phyloP scores from a whole-genome alignment of 352 stramenopile species.

The Phytophthora foliorum region DNA sequence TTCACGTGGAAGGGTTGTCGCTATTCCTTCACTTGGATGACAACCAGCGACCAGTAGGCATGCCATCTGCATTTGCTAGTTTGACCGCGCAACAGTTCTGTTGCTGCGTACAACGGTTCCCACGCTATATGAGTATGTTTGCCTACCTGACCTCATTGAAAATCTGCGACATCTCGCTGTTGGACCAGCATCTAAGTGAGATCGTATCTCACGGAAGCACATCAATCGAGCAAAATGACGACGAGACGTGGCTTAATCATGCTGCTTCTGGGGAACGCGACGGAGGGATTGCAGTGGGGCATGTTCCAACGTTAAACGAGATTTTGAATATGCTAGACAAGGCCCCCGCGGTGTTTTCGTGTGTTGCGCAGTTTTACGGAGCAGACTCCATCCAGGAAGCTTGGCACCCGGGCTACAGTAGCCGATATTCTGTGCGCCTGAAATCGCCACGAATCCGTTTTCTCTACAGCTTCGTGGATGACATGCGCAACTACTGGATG shows the following conservation, averaged over 20 bases:
- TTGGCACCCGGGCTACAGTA: slow-evolving; percentile 88
- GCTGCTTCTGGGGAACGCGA: slow-evolving; percentile 20
- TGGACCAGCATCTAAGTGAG: slow-evolving; percentile 71
- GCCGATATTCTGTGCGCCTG: slow-evolving; percentile 74
- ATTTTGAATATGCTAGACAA: slow-evolving; percentile 61
- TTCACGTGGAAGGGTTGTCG: slow-evolving; percentile 76
- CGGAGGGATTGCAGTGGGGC: slow-evolving; percentile 37
- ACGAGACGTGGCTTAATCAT: slow-evolving; percentile 26
- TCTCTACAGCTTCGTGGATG: slow-evolving; percentile 85
- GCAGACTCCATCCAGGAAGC: slow-evolving; percentile 79
- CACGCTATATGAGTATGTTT: slow-evolving; percentile 75
- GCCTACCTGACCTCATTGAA: slow-evolving; percentile 80
- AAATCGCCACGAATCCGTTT: slow-evolving; percentile 86
- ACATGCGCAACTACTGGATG: slow-evolving; percentile 79
- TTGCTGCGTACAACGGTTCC: slow-evolving; percentile 76
- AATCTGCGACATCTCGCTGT: slow-evolving; percentile 70
- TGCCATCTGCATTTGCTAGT: slow-evolving; percentile 62
- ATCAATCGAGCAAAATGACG: slow-evolving; percentile 27
- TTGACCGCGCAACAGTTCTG: slow-evolving; percentile 79
- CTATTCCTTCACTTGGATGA: slow-evolving; percentile 72
- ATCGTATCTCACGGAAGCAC: slow-evolving; percentile 64
- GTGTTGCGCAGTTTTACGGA: slow-evolving; percentile 79
- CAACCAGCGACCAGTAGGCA: slow-evolving; percentile 38
- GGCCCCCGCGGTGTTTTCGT: slow-evolving; percentile 81
- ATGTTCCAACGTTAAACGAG: slow-evolving; percentile 71